Percentiles rank a stretch among this genome's conserved stretches.
Conservation (phyloP, 805 yeast genomes). For the Cyberlindnera saturnus region DNA sequence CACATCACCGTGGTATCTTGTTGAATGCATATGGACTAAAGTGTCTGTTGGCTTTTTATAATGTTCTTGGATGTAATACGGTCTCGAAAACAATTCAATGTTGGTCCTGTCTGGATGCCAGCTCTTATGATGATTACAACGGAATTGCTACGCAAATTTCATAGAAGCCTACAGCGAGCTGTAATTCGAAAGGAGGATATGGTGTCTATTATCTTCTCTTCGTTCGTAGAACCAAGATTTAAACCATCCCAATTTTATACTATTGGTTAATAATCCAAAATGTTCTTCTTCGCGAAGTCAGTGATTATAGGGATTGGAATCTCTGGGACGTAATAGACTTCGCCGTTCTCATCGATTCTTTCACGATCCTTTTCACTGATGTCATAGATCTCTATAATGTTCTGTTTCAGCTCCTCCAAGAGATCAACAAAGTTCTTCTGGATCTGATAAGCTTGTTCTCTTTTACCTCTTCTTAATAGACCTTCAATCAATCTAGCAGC, state of each 20-base stretch:
- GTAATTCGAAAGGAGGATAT: too few relatives aligned
- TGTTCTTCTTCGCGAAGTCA: slow-evolving; percentile 52
- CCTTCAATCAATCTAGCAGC: slow-evolving; percentile 70
- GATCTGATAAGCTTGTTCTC: slow-evolving; percentile 76
- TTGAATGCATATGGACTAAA: too few relatives aligned
- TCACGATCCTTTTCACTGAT: slow-evolving; percentile 84
- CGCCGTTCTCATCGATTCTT: slow-evolving; percentile 84
- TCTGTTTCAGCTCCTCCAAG: slow-evolving; percentile 45
- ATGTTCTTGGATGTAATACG: too few relatives aligned
- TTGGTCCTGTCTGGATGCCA: too few relatives aligned
- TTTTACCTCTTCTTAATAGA: slow-evolving; percentile 62
- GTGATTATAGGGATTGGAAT: slow-evolving; percentile 64
- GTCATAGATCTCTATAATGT: slow-evolving; percentile 68
- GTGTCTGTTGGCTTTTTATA: too few relatives aligned
- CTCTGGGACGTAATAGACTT: slow-evolving; percentile 69
- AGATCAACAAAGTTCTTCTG: slow-evolving; percentile 63
- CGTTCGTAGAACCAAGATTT: too few relatives aligned
- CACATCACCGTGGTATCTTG: too few relatives aligned
- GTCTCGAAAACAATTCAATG: too few relatives aligned
- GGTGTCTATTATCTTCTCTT: too few relatives aligned
- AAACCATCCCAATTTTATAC: too few relatives aligned
- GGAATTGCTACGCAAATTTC: neutral
- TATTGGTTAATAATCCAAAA: slow-evolving; percentile 47
- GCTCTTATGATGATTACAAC: neutral
- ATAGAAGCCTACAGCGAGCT: too few relatives aligned